Conservation (phyloP, 2,329 filamentous ascomycete genomes). For the Aspergillus unguis region DNA sequence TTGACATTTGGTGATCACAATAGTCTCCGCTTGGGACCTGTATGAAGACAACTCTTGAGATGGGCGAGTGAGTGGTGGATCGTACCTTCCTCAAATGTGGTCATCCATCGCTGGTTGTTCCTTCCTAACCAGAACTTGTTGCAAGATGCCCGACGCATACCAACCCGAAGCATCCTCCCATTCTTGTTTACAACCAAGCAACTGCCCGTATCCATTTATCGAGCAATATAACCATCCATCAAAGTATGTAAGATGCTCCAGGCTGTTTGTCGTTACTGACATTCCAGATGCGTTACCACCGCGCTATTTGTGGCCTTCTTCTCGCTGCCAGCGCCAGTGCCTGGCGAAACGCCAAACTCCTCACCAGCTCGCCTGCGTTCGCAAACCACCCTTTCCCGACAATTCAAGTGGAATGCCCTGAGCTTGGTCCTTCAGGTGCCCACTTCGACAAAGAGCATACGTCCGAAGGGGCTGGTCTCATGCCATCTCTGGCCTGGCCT, state of each 20-base stretch:
- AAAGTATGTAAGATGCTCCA: slow-evolving; percentile 28
- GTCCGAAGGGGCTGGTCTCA: slow-evolving; percentile 27
- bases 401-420: slow-evolving; percentile 22
- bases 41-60: too few species aligned
- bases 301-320: slow-evolving; percentile 15
- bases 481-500: slow-evolving; percentile 45
- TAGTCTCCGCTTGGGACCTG: too few species aligned
- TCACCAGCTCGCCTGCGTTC: slow-evolving; percentile 27
- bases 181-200: not conserved
- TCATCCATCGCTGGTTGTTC: not conserved
- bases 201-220: not conserved
- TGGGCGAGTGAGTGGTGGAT: not conserved
- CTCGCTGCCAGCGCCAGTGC: slow-evolving; percentile 17
- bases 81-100: not conserved
- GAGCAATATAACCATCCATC: slow-evolving; percentile 10
- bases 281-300: slow-evolving; percentile 20
- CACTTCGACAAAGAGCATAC: slow-evolving; percentile 14
- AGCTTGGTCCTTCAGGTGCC: slow-evolving; percentile 15
- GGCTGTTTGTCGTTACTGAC: not conserved
- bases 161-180: too few species aligned
- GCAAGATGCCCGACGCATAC: not conserved
- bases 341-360: slow-evolving; percentile 23
- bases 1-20: not conserved
- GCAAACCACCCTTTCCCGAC: slow-evolving; percentile 16
- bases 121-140: not conserved